Evolutionary conservation across 495 filamentous ascomycete genomes (phyloP).

Genomic region (Aspergillus wentii): DNA sequence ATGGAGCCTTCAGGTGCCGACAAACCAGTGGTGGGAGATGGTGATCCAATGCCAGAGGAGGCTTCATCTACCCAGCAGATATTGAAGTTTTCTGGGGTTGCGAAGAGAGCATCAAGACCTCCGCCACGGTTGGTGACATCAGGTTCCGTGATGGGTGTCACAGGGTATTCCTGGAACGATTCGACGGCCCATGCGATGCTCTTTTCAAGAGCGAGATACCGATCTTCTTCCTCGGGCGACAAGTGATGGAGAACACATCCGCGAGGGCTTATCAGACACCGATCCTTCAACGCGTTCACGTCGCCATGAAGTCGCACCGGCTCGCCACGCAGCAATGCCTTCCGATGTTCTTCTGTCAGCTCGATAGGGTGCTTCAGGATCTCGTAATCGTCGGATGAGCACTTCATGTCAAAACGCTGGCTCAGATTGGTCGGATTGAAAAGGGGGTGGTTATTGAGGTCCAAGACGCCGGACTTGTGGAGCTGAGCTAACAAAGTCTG

Average conservation of each 20-base stretch:
- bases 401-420: conserved; percentile 48
- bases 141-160: conserved; percentile 23
- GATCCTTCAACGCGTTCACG: conserved; percentile 34
- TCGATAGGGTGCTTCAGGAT: conserved; percentile 30
- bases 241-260: conserved; percentile 76
- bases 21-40: conserved; percentile 20
- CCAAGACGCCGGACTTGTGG: conserved; percentile 42
- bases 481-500: conserved; percentile 45
- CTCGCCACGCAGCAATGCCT: conserved; percentile 35
- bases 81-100: conserved; percentile 38
- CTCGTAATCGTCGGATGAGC: conserved; percentile 40
- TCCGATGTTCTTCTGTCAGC: conserved; percentile 37
- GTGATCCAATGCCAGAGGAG: conserved; percentile 15
- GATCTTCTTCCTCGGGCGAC: conserved; percentile 67
- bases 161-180: conserved; percentile 26
- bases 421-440: conserved; percentile 51
- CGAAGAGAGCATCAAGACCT: conserved; percentile 39
- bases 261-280: conserved; percentile 68
- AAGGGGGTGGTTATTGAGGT: conserved; percentile 46
- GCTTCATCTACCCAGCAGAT: conserved; percentile 38
- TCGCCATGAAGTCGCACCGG: conserved; percentile 30
- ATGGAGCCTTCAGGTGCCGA: conserved; percentile 12
- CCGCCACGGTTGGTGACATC: conserved; percentile 38
- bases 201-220: conserved; percentile 70
- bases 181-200: conserved; percentile 36